These are phyloP conservation scores for Lentithecium fluviatile DNA, from an alignment of 495 filamentous ascomycete species.

Conservation along the genomic window DNA sequence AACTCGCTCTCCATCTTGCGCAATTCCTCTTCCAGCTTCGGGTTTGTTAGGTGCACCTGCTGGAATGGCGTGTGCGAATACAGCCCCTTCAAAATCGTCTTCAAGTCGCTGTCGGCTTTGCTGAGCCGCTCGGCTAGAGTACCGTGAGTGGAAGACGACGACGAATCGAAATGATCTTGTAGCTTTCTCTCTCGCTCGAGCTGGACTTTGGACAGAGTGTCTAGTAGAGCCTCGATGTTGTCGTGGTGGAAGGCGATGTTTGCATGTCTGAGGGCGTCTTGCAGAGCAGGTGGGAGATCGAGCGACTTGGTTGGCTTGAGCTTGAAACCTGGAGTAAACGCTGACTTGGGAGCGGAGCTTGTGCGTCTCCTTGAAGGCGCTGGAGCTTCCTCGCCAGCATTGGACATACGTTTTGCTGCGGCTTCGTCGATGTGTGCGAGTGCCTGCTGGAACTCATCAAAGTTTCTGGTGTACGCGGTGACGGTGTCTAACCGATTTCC, in stretches of 20 bases:
- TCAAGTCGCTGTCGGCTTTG: conserved; percentile 18
- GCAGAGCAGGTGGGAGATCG: conserved; percentile 18
- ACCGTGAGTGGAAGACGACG: conserved; percentile 6
- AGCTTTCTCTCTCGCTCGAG: conserved; percentile 25
- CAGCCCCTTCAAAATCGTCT: conserved; percentile 16
- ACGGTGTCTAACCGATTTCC: conserved; percentile 28
- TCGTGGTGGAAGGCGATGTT: conserved; percentile 20
- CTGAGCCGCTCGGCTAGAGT: conserved; percentile 15
- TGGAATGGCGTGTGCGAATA: conserved; percentile 23
- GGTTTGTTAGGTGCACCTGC: conserved; percentile 13
- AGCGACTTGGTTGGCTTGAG: conserved; percentile 20
- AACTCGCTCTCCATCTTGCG: conserved; percentile 23
- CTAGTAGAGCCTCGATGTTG: conserved; percentile 14
- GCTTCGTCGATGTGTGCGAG: conserved; percentile 15
- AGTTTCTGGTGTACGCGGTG: conserved; percentile 4
- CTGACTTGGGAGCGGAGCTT: conserved; percentile 16
- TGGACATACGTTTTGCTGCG: conserved; percentile 1
- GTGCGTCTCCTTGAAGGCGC: conserved; percentile 8
- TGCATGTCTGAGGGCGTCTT: conserved; percentile 26
- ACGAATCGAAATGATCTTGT: conserved; percentile 12
- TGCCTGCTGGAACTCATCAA: conserved; percentile 26
- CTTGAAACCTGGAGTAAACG: conserved; percentile 13
- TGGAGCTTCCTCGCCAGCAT: not conserved
- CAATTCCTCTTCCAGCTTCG: conserved; percentile 16
- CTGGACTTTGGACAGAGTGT: conserved; percentile 11